Evolutionary conservation across 2,329 filamentous ascomycete genomes (phyloP).

Genomic region (Plenodomus tracheiphilus): DNA sequence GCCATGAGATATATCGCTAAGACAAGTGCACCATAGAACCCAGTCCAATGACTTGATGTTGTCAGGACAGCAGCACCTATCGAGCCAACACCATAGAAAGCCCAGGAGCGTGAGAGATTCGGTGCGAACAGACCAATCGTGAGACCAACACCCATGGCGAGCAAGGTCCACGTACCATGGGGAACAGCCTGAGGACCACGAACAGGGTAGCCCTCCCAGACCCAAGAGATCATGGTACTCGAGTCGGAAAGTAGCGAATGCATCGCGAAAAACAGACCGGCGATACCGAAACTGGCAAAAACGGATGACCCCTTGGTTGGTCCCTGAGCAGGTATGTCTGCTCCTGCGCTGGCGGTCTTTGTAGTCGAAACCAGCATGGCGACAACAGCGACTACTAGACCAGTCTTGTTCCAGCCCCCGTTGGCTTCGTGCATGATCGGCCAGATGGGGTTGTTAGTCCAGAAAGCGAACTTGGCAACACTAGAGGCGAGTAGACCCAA

Average conservation of each 20-base stretch:
- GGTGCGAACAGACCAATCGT: slow-evolving; percentile 75
- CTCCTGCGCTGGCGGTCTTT: slow-evolving; percentile 54
- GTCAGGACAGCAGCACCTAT: slow-evolving; percentile 80
- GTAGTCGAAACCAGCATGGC: slow-evolving; percentile 77
- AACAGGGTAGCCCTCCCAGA: slow-evolving; percentile 94
- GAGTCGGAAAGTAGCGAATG: slow-evolving; percentile 95
- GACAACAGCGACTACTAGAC: slow-evolving; percentile 73
- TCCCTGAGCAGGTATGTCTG: slow-evolving; percentile 55
- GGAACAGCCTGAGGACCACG: slow-evolving; percentile 84
- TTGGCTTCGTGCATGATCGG: slow-evolving; percentile 88
- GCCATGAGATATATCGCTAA: slow-evolving; percentile 82
- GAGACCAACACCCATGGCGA: slow-evolving; percentile 83
- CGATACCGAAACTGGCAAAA: slow-evolving; percentile 76
- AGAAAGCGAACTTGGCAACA: slow-evolving; percentile 87
- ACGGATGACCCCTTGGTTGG: slow-evolving; percentile 68
- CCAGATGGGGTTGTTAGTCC: slow-evolving; percentile 97
- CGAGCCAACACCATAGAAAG: slow-evolving; percentile 75
- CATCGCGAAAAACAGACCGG: slow-evolving; percentile 82
- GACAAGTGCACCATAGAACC: slow-evolving; percentile 80
- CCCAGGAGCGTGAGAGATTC: slow-evolving; percentile 74
- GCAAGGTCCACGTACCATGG: slow-evolving; percentile 85
- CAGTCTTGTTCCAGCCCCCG: slow-evolving; percentile 89
- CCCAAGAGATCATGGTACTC: slow-evolving; percentile 98
- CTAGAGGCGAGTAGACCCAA: slow-evolving; percentile 84
- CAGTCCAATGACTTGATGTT: slow-evolving; percentile 77